Conservation (phyloP, 345 rosid genomes). For the Citrus mangshanensis region DNA sequence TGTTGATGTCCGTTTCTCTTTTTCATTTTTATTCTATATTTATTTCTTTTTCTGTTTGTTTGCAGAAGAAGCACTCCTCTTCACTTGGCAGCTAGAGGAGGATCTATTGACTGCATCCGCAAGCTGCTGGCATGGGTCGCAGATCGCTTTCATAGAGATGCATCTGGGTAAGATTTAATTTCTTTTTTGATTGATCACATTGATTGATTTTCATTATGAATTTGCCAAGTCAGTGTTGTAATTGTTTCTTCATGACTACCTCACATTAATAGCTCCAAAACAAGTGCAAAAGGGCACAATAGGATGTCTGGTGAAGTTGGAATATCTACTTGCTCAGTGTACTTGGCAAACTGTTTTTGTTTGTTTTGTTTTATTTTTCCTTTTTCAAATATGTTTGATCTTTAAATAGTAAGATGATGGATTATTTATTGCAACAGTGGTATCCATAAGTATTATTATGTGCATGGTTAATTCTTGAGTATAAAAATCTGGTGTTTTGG, state of each 20-base stretch:
- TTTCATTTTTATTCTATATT: no score
- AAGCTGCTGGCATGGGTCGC: constrained; percentile 96
- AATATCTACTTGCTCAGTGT: no score
- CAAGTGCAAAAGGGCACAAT: neutral
- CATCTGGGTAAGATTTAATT: constrained; percentile 60
- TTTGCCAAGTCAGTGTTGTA: neutral
- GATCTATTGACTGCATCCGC: constrained; percentile 89
- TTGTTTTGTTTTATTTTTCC: no score
- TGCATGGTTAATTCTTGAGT: no score
- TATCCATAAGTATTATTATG: no score
- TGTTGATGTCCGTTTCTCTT: no score
- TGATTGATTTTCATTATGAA: neutral
- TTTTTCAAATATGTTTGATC: no score
- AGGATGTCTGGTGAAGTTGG: neutral
- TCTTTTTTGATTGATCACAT: neutral
- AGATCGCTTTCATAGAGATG: constrained; percentile 91
- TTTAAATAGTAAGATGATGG: no score
- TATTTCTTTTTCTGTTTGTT: neutral
- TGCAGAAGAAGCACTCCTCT: constrained; percentile 82
- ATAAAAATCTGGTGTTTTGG: no score
- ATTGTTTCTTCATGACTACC: neutral
- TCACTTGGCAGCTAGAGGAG: constrained; percentile 97
- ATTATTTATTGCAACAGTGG: no score
- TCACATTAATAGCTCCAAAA: neutral
- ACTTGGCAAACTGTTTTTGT: no score